These are phyloP conservation scores for Pseudodiploospora longispora DNA, from an alignment of 2,329 filamentous ascomycete genomes.

Conservation along the genomic window DNA sequence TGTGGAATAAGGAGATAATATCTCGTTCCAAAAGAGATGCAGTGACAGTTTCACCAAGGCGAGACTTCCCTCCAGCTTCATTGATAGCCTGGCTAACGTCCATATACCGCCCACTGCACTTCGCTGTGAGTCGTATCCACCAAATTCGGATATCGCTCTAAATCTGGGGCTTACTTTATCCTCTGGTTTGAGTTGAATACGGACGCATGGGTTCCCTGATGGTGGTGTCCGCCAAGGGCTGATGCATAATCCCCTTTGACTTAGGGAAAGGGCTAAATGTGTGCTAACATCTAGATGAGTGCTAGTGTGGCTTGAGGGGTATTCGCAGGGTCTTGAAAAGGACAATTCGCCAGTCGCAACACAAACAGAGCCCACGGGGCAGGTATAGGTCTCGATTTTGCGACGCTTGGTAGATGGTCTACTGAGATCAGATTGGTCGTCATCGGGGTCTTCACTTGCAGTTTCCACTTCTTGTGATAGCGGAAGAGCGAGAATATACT, in stretches of 20 bases:
- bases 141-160: slow-evolving; percentile 11
- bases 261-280: slow-evolving; percentile 12
- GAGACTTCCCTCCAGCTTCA: slow-evolving; percentile 19
- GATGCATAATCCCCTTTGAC: slow-evolving; percentile 12
- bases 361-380: slow-evolving; percentile 13
- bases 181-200: slow-evolving; percentile 15
- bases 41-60: slow-evolving; percentile 25
- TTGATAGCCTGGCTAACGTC: slow-evolving; percentile 21
- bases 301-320: slow-evolving; percentile 2
- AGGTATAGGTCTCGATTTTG: slow-evolving; percentile 14
- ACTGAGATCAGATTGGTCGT: too few relatives aligned
- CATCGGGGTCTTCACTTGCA: too few relatives aligned
- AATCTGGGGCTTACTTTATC: slow-evolving; percentile 12
- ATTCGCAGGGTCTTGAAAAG: slow-evolving; percentile 18
- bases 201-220: slow-evolving; percentile 4
- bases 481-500: slow-evolving; percentile 2
- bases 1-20: slow-evolving; percentile 20
- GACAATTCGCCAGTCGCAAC: slow-evolving; percentile 17
- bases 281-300: slow-evolving; percentile 14
- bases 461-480: too few relatives aligned
- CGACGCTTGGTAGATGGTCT: slow-evolving; percentile 23
- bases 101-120: slow-evolving; percentile 26
- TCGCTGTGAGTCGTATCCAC: slow-evolving; percentile 8
- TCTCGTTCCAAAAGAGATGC: slow-evolving; percentile 36
- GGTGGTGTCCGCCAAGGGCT: slow-evolving; percentile 8